phyloP scores from a whole-genome alignment of 257 asterid species.

The Scutellaria galericulata region DNA sequence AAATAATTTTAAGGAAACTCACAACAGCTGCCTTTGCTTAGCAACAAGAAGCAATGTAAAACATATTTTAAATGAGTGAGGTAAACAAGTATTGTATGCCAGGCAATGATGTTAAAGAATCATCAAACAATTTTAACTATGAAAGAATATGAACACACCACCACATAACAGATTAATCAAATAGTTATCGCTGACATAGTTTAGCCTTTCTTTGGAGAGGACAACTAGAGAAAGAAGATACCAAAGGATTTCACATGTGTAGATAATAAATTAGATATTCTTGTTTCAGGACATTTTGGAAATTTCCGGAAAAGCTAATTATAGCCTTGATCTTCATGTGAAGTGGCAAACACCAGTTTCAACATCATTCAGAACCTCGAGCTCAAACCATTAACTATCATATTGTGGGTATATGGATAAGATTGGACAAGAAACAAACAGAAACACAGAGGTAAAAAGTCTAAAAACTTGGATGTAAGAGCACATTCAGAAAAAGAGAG shows the following conservation, averaged over 20 bases:
- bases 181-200: not conserved
- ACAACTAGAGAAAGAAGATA: not conserved
- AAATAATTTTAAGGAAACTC: not conserved
- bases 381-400: not conserved
- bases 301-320: no score
- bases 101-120: not conserved
- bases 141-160: not conserved
- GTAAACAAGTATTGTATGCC: not conserved
- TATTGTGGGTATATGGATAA: not conserved
- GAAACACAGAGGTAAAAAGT: not conserved
- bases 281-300: not conserved
- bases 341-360: not conserved
- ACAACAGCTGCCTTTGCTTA: not conserved
- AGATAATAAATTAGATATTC: not conserved
- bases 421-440: not conserved
- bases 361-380: not conserved
- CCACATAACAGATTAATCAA: not conserved
- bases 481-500: slow-evolving; percentile 1
- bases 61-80: not conserved
- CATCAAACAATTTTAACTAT: slow-evolving; percentile 20
- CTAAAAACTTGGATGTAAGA: slow-evolving; percentile 17
- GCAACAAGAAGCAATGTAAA: not conserved
- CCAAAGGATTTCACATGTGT: not conserved
- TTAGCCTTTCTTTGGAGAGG: slow-evolving; percentile 1
- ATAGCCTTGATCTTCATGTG: not conserved